Evolutionary conservation across 345 rosid genomes (phyloP).

Genomic region (Arabis alpina): DNA sequence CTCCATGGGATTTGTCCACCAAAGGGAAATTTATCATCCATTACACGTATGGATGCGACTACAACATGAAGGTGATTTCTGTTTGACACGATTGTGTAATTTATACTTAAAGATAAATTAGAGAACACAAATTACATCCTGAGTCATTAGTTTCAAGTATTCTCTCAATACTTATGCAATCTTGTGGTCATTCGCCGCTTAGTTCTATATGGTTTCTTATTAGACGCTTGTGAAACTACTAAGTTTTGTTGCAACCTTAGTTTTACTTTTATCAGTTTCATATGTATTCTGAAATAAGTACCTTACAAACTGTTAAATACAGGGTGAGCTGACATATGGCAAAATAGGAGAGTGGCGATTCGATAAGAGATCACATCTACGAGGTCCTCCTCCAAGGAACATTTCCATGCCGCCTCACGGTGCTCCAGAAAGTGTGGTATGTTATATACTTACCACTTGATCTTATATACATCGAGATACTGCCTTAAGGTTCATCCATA

Average conservation of each 20-base stretch:
- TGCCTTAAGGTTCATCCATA: constrained; percentile 12
- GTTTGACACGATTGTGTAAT: neutral
- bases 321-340: constrained; percentile 92
- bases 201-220: constrained; percentile 1
- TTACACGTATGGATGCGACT: constrained; percentile 96
- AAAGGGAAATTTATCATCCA: constrained; percentile 83
- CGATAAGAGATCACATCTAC: constrained; percentile 88
- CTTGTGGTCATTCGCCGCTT: neutral
- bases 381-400: constrained; percentile 80
- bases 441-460: constrained; percentile 32
- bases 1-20: constrained; percentile 90
- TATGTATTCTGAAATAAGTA: constrained; percentile 2
- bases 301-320: constrained; percentile 14
- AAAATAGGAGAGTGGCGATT: constrained; percentile 93
- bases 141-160: constrained; percentile 4
- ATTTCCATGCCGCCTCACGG: constrained; percentile 85
- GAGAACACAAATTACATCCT: neutral
- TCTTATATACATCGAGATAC: constrained; percentile 6
- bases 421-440: constrained; percentile 97
- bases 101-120: neutral
- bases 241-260: constrained; percentile 16
- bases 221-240: constrained; percentile 1
- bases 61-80: constrained; percentile 71
- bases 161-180: neutral
- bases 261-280: constrained; percentile 1